These are phyloP conservation scores for Ephemerocybe angulata DNA, from an alignment of 768 basidiomycete genomes.

Conservation along the genomic window DNA sequence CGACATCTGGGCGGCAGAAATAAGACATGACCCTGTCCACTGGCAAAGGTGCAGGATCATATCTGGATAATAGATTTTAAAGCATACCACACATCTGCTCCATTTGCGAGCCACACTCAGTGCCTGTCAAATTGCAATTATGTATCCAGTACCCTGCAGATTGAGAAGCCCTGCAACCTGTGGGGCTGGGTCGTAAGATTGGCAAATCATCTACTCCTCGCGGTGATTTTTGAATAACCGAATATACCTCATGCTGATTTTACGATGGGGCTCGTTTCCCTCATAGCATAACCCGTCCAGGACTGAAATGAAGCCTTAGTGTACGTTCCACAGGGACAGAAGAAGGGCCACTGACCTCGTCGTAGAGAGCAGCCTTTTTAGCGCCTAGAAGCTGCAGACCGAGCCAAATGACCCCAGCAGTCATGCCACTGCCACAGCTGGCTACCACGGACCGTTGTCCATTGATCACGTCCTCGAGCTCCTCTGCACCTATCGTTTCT, in stretches of 20 bases:
- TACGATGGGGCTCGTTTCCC: conserved; percentile 69
- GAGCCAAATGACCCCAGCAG: conserved; percentile 92
- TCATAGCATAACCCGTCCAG: conserved; percentile 91
- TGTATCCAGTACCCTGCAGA: too few relatives aligned
- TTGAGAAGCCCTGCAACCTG: too few relatives aligned
- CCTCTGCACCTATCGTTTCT: conserved; percentile 56
- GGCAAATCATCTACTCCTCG: too few relatives aligned
- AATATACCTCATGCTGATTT: conserved; percentile 30
- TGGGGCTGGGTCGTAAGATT: too few relatives aligned
- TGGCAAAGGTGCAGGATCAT: too few relatives aligned
- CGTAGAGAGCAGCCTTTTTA: conserved; percentile 71
- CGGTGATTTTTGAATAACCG: too few relatives aligned
- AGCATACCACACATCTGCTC: too few relatives aligned
- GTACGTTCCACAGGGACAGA: conserved; percentile 2
- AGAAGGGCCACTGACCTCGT: conserved; percentile 64
- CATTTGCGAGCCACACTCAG: too few relatives aligned
- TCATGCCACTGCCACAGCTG: conserved; percentile 97
- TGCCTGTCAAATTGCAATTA: too few relatives aligned
- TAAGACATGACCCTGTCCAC: too few relatives aligned
- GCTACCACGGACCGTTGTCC: conserved; percentile 64
- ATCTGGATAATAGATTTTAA: too few relatives aligned
- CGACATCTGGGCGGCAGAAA: too few relatives aligned
- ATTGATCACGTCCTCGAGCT: conserved; percentile 51
- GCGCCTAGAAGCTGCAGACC: conserved; percentile 75
- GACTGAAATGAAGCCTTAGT: conserved; percentile 47